Base-by-base conservation (phyloP, 768 basidiomycete genomes). In the Lentinula edodes region DNA sequence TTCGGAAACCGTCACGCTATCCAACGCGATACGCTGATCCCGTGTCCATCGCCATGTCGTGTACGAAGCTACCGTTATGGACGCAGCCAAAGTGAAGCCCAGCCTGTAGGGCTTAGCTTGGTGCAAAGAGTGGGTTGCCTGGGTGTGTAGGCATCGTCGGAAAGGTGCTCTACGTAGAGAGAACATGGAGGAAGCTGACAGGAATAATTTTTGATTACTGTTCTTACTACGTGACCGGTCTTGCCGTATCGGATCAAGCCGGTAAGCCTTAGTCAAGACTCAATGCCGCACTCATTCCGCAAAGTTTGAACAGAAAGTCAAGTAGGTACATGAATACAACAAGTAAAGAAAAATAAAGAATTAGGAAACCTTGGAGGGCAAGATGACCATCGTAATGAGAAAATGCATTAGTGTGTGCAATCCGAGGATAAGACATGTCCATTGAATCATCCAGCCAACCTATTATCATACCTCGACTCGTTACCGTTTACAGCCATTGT, bases 401-500 rank as follows among this genome's bases (percentile, higher is more conserved):
- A 28, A 28, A 28, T 28, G 28, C 3, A 15, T 53, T 38, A 20
- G n/a, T 18, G 39, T 56, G 41, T 56, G 28, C 39, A 42, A 54
- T 38, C 38, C 53, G 28, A 10, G 10, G 20, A 46, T 52, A 36
- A 54, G 18, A 23, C 28, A 41, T 38, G 53, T 54, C 53, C 53
- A 41, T 39, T 36, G 7, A 41, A 12, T 20, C 18, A 41, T 55
- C 53, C 53, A 55, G 12, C 53, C 15, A 18, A 34, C 32, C 10
- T 3, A 32, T 8, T 36, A 23, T 9, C 48, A 52, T 20, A 23
- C 20, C 48, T 35, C 8, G 18, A 48, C 12, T 48, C 23, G 18
- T 9, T 48, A 1, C 6, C 20, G 9, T 4, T 52, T 56, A 56
- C 55, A 85, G 72, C 90, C 90, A 93, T 71, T 91, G 90, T 2